Base-by-base conservation (phyloP, 2,329 filamentous ascomycete genomes). In the Diaporthe destruens region DNA sequence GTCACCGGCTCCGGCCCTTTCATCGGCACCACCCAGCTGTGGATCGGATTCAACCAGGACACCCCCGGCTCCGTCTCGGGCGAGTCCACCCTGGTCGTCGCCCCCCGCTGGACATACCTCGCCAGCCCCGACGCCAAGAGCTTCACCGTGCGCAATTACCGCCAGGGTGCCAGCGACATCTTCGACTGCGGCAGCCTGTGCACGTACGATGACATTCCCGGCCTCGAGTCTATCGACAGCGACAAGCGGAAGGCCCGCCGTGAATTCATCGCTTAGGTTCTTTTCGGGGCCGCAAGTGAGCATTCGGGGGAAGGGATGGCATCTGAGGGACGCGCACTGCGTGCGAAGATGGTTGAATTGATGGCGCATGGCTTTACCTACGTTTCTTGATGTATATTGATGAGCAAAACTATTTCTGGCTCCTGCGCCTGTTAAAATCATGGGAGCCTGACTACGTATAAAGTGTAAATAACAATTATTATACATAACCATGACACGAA, bases 31-130 rank as follows among this genome's bases (percentile, higher is more conserved):
- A 53, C 47, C 32, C 5, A n/a, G 3, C 61, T 66, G 44, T 66
- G 61, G 61, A 66, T 66, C 61, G 61, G 61, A n/a, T 66, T 66
- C 61, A 53, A 66, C 61, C 61, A 66, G 61, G 61, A 66, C 61
- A 66, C 61, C 11, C 7, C 61, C 32, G 61, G 61, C 29, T 53
- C 61, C 61, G 61, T 66, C 32, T n/a, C 39, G 32, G 61, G 61
- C 61, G 61, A 66, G 61, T 47, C 29, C 32, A 66, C 61, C 8
- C 20, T 12, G 7, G 47, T 66, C 47, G 61, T 66, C 47, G 20
- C 20, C 61, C 61, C 61, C 32, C 61, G 61, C 47, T 66, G 61
- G 61, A 66, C 61, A 1, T 66, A 66, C 47, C 47, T 66, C 32
- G 6, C 61, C 61, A 66, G 47, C 61, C 61, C 61, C 2, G 61